Evolutionary conservation across 2,329 filamentous ascomycete genomes (phyloP), one percentile per base, ranked within the genome.

Genomic region (Mollisiaceae sp.): DNA sequence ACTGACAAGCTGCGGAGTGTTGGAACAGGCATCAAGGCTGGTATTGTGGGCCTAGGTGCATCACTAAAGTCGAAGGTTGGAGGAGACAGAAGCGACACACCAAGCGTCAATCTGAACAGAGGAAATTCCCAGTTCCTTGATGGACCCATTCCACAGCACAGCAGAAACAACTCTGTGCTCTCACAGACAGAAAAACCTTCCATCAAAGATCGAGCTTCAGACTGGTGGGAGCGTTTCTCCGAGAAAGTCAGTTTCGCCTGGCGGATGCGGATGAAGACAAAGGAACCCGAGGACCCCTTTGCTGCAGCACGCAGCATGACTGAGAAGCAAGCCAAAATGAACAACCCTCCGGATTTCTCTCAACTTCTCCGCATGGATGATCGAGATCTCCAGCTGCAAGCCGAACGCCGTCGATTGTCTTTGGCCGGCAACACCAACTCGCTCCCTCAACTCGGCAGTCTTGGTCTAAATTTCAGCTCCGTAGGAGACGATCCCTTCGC

Each of bases 41-140:
- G 68, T 60, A 45, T 74, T 1, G 56, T 62, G 22, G 71, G 71
- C 9, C 52, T 74, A n/a, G 72, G 70, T 56, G 63, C 71, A 12
- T 69, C 72, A 14, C 58, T 75, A 39, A 76, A 72, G 55, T 65
- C 71, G 36, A 75, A 72, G 54, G 66, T 74, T 15, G 66, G 65
- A 35, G 60, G 68, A 41, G 62, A 69, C 39, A 65, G 77, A 63
- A 76, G 74, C 35, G 77, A 75, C 56, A 77, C 75, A 9, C 76
- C 80, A 2, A 79, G 77, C 56, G 80, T 85, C 36, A 81, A 85
- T 64, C 78, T 85, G 67, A 80, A 86, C 73, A 78, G 82, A 57
- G 82, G 83, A 8, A 84, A 82, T 69, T 85, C 85, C 9, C 85
- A 86, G 69, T 85, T 83, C 67, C 77, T 78, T 14, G 72, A 75